Base-by-base conservation (phyloP, 257 asterid genomes). In the Nicotiana sylvestris region DNA sequence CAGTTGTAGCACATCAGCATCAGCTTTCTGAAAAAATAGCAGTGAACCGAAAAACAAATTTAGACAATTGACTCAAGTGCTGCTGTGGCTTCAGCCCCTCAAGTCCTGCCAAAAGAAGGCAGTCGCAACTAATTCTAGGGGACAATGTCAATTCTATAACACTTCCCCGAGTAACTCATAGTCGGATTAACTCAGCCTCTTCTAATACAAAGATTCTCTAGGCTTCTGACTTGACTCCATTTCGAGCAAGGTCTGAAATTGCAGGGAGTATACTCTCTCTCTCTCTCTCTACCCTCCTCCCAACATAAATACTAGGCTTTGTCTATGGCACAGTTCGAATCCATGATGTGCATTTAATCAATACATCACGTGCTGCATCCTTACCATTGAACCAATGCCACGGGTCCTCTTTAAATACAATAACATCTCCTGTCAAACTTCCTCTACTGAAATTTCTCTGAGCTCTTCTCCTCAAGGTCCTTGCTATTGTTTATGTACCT, bases 391-490 rank as follows among this genome's bases (percentile, higher is more conserved):
- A 29, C 25, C 13, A 6, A 62, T 18, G 76, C 49, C 43, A 9
- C 6, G 29, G 92, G 82, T 84, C 81, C 81, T 82, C 89, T 67
- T 91, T 89, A 6, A 58, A 66, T 74, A 68, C 55, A 25, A 88
- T 78, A 77, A 80, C n/a, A 29, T 77, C 79, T 43, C 87, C 90
- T 78, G 85, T 82, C 79, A 32, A 80, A 82, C 83, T 78, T 27
- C 37, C 49, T 72, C 83, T 84, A 76, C 81, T 85, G 69, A 65
- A 72, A 81, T 82, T 80, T 85, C 66, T 43, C 77, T 60, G 66
- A 61, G 53, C 76, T 81, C 58, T 65, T 81, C 53, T 86, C 81
- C 2, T 29, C 79, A 32, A 53, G 89, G 62, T 78, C 83, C 35
- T 66, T 51, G 37, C 51, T 82, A 49, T 32, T 64, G 79, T 33